phyloP scores from a whole-genome alignment of 805 yeast species.

The Saccharomycopsis fibuligera region DNA sequence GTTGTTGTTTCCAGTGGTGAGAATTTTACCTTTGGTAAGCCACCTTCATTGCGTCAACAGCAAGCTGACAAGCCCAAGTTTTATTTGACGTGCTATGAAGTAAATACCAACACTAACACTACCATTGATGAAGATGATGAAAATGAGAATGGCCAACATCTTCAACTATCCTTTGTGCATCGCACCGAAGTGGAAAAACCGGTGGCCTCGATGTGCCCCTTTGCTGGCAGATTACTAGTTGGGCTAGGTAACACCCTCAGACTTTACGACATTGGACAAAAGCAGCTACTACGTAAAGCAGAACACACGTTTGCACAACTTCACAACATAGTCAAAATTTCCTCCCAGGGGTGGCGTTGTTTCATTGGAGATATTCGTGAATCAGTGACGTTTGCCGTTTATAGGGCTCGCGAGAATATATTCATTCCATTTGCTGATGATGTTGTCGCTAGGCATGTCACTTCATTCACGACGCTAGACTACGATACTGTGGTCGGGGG shows the following conservation, averaged over 20 bases:
- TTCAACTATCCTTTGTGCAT: slow-evolving; percentile 44
- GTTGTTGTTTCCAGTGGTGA: slow-evolving; percentile 38
- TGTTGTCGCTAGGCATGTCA: slow-evolving; percentile 56
- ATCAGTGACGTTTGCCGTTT: slow-evolving; percentile 54
- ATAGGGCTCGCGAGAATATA: slow-evolving; percentile 38
- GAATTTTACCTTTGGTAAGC: slow-evolving; percentile 1
- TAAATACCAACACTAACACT: too few species aligned
- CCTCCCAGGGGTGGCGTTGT: slow-evolving; percentile 50
- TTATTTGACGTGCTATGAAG: too few species aligned
- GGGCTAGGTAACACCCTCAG: slow-evolving; percentile 50
- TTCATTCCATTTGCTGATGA: slow-evolving; percentile 72
- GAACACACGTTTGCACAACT: slow-evolving; percentile 39
- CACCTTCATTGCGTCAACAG: too few species aligned
- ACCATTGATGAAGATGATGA: slow-evolving; percentile 28
- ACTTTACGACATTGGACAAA: slow-evolving; percentile 67
- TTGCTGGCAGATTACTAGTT: slow-evolving; percentile 55
- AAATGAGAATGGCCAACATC: slow-evolving; percentile 15
- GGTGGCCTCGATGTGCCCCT: slow-evolving; percentile 44
- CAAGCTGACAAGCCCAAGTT: too few species aligned
- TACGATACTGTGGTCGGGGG: slow-evolving; percentile 74
- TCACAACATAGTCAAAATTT: slow-evolving; percentile 47
- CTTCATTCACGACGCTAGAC: slow-evolving; percentile 57
- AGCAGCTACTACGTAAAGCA: slow-evolving; percentile 69
- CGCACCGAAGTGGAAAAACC: slow-evolving; percentile 47
- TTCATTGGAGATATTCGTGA: slow-evolving; percentile 67